Evolutionary conservation across 2,329 filamentous ascomycete species (phyloP), one percentile per base, ranked within the genome.

Genomic region (Helminthosporium solani): DNA sequence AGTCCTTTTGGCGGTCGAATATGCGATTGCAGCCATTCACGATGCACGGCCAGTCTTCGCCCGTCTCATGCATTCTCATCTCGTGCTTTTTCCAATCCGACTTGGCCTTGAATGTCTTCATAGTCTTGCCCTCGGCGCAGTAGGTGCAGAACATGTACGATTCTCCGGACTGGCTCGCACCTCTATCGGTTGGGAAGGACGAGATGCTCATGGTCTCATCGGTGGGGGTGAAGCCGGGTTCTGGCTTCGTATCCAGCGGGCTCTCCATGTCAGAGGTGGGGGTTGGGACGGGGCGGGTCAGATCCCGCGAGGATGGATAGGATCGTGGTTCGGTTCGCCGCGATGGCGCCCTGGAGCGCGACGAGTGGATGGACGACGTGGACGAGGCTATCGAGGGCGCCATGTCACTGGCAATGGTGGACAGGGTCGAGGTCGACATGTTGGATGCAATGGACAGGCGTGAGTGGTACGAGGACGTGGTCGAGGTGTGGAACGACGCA

Each of bases 1-100:
- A 70, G 33, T 70, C 66, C 30, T 66, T 67, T 42, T 69, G 64
- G 9, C 66, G 61, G 42, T 69, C 66, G 38, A 68, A 69, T 20
- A 68, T 64, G 33, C 63, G 58, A 40, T 54, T 64, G 42, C 67
- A 70, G 11, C 64, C 65, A 36, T 58, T 54, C 9, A 66, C 63
- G 2, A 65, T 56, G 35, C 67, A 70, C 0, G 59, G 62, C 67
- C 67, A 70, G 33, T 69, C 64, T 43, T 70, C 63, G 7, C 66
- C 66, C n/a, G 66, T 69, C 49, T 70, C 66, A 37, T 70, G 67
- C 61, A 69, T 67, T 28, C 64, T 59, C 57, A 65, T 68, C 41
- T 70, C 67, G 19, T 70, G 67, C 42, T 69, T 69, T 47, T 70
- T 70, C 67, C 67, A 70, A 38, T 70, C 67, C 1, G 67, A 70